phyloP scores from a whole-genome alignment of 495 filamentous ascomycete species.

The Neurospora tetraspora region DNA sequence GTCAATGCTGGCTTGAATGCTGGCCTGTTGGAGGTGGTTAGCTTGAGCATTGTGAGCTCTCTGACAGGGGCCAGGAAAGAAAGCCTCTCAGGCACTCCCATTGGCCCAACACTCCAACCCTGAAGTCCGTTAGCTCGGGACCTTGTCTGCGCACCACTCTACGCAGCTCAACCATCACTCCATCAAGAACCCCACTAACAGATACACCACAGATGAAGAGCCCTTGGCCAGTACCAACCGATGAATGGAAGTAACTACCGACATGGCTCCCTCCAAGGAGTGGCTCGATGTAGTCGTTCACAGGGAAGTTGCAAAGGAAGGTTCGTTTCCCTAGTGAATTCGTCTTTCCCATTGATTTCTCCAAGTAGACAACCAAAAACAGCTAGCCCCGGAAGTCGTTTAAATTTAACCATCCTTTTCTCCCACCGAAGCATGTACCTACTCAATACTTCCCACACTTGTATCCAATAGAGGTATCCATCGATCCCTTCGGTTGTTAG shows the following conservation, averaged over 20 bases:
- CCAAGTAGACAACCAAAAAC: not conserved
- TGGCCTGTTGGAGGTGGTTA: not conserved
- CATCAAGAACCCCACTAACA: not conserved
- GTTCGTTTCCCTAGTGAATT: not conserved
- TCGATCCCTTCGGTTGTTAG: not conserved
- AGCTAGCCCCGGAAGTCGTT: not conserved
- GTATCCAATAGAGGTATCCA: not conserved
- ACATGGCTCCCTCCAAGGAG: not conserved
- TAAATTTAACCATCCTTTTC: not conserved
- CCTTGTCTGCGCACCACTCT: not conserved
- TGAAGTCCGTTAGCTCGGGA: not conserved
- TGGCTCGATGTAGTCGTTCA: not conserved
- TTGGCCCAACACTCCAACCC: no score
- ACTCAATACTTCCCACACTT: no score
- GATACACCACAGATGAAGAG: not conserved
- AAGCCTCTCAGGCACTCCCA: not conserved
- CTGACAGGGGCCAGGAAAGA: not conserved
- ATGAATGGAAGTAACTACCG: not conserved
- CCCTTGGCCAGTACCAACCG: not conserved
- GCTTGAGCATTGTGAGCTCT: not conserved
- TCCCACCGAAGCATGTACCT: not conserved
- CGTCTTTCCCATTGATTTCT: not conserved
- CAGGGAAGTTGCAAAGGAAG: not conserved
- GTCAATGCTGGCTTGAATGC: not conserved
- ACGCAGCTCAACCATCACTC: not conserved